Evolutionary conservation across 2,329 filamentous ascomycete genomes (phyloP), one percentile per base, ranked within the genome.

Genomic region (Xylaria hypoxylon): DNA sequence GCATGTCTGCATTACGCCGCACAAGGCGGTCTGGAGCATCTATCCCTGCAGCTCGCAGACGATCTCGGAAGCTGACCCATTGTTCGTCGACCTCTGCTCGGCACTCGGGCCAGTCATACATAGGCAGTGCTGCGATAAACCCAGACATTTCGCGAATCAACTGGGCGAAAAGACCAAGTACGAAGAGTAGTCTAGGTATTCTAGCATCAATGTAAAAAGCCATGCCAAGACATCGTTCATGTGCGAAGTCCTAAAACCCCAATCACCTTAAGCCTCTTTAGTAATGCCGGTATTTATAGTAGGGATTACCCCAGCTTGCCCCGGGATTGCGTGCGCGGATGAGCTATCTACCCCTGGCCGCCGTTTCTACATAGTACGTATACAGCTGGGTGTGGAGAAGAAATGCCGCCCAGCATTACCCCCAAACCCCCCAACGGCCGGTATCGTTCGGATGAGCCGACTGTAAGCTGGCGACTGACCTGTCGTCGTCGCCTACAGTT

Each of bases 91-190:
- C 65, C 35, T 59, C 65, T 28, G 59, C 47, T 22, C 48, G 64
- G 53, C 61, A 59, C 50, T 69, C 67, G n/a, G 67, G 67, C 67
- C 64, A 69, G 58, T 69, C 67, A 17, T 69, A 69, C 67, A 69
- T 69, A 42, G 67, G 67, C 42, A 69, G 24, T 24, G 67, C 67
- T 11, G 59, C 67, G 51, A 69, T 67, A 17, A 64, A 69, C 6
- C 24, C 17, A 28, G 64, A 33, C 64, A 62, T 62, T 31, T 42
- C 22, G 5, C 28, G 13, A 28, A 42, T 8, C 17, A n/a, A 24
- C 5, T 13, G 3, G n/a, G 13, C 33, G 8, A 42, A 55, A 42
- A 55, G 15, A 26, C 13, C 3, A 7, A 11, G 22, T 8, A 42
- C 8, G 3, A 19, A 52, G 28, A 48, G 10, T 26, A 28, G 13